A percentile compares a stretch with the other conserved stretches of the same genome.
These are phyloP conservation scores for Apiospora hydei DNA, from an alignment of 2,329 filamentous ascomycete genomes.

Conservation along the genomic window DNA sequence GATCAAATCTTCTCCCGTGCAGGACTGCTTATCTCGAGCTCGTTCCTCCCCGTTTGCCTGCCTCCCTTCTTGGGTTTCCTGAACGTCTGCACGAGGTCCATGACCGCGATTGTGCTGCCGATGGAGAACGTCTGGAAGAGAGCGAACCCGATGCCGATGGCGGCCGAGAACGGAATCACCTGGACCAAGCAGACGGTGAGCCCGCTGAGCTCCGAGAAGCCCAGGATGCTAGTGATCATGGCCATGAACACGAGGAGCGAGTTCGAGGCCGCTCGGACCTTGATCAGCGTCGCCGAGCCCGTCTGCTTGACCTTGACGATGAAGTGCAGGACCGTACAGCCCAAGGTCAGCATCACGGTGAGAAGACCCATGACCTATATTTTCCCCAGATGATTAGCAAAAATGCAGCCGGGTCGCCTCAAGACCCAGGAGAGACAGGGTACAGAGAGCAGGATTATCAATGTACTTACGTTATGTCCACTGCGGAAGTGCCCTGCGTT, in stretches of 20 bases:
- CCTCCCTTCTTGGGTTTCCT: not conserved
- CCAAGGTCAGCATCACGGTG: conserved; percentile 37
- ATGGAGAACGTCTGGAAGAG: conserved; percentile 36
- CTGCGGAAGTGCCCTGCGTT: conserved; percentile 39
- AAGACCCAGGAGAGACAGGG: not conserved
- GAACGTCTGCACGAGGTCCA: conserved; percentile 31
- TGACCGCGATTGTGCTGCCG: conserved; percentile 33
- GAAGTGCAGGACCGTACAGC: conserved; percentile 36
- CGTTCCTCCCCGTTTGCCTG: not conserved
- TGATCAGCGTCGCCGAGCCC: conserved; percentile 23
- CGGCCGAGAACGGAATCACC: conserved; percentile 38
- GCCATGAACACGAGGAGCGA: conserved; percentile 38
- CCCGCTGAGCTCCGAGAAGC: conserved; percentile 40
- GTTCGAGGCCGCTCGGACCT: conserved; percentile 34
- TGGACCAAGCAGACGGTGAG: conserved; percentile 40
- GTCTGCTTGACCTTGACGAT: conserved; percentile 32
- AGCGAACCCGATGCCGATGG: conserved; percentile 36
- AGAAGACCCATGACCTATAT: conserved; percentile 40
- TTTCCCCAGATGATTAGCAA: not conserved
- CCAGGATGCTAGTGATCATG: conserved; percentile 34
- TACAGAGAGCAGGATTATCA: not conserved
- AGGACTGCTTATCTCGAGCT: not conserved
- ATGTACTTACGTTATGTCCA: conserved; percentile 39
- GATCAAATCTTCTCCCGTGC: conserved; percentile 12
- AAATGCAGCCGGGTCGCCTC: not conserved